Base-by-base conservation (phyloP, 2,329 filamentous ascomycete species). In the Penicillium freii region DNA sequence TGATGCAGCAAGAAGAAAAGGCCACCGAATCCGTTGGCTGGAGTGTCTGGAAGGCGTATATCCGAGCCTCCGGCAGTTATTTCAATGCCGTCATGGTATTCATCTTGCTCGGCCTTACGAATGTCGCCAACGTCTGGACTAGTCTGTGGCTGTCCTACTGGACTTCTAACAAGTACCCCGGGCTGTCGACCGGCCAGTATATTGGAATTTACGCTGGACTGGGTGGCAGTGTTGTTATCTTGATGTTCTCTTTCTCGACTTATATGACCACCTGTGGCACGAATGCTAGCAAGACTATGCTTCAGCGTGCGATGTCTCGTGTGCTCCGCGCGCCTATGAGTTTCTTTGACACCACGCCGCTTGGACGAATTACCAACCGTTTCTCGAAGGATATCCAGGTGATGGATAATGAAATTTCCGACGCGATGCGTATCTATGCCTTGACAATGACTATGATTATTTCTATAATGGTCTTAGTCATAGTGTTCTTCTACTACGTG, bases 271-370 rank as follows among this genome's bases (percentile, higher is more conserved):
- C 92, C 0, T 84, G 88, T 53, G 91, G 92, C 45, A 97, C 94
- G 1, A 86, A 83, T 21, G 85, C 92, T 5, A 94, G 90, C 70
- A 93, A 89, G 73, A 81, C 82, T 39, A 91, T 97, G 84, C 83
- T 97, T 50, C 85, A 88, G 31, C 81, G 85, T 36, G 93, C 94
- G 7, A 90, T 97, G 67, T 85, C 82, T 9, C 83, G 90, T 17
- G 91, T 94, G 0, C 73, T 88, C 9, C 79, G 85, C 46, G 86
- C 86, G 4, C 86, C 86, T 1, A 87, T 88, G 91, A 89, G 90
- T 5, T 97, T 97, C 78, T 97, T 97, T 77, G 94, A 99, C 68
- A 97, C 94, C 0, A 97, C 94, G 0, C 94, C 94, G 0, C 82
- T 97, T 1, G 94, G 94, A 21, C 88, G 93, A 38, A 97, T 97